These are phyloP conservation scores for Nicotiana rustica DNA, from an alignment of 305 asterid genomes.

Conservation along the genomic window DNA sequence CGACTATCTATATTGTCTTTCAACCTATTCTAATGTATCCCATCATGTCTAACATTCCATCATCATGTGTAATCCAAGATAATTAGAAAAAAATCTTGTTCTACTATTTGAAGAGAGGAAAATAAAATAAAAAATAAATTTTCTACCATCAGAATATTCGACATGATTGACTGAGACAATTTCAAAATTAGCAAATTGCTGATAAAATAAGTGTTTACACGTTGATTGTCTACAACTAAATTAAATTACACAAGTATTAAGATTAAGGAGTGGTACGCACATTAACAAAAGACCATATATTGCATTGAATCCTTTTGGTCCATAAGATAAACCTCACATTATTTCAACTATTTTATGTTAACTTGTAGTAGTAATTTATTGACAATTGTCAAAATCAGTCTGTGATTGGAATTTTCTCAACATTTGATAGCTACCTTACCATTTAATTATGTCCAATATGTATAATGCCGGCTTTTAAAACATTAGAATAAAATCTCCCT, in stretches of 20 bases:
- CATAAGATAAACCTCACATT: not conserved
- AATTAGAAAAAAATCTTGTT: not conserved
- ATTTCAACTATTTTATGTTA: not conserved
- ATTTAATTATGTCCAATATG: not conserved
- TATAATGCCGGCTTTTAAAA: not conserved
- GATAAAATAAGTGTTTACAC: not conserved
- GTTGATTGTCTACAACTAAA: not conserved
- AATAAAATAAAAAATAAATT: not conserved
- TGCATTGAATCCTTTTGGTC: not conserved
- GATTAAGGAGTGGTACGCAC: not conserved
- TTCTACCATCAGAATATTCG: not conserved
- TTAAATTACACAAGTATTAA: not conserved
- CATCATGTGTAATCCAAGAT: not conserved
- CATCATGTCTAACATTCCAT: too few relatives aligned
- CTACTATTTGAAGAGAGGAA: not conserved
- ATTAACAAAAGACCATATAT: not conserved
- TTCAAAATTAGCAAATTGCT: not conserved
- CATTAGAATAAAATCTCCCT: too few relatives aligned
- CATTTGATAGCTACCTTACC: conserved; percentile 8
- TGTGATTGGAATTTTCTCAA: conserved; percentile 27
- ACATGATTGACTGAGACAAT: not conserved
- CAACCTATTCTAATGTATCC: too few relatives aligned
- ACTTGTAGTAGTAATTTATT: not conserved
- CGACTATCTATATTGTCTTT: too few relatives aligned
- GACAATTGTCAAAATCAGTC: not conserved